Base-by-base conservation (phyloP, 805 yeast species). In the Yamadazyma paraphyllophila region DNA sequence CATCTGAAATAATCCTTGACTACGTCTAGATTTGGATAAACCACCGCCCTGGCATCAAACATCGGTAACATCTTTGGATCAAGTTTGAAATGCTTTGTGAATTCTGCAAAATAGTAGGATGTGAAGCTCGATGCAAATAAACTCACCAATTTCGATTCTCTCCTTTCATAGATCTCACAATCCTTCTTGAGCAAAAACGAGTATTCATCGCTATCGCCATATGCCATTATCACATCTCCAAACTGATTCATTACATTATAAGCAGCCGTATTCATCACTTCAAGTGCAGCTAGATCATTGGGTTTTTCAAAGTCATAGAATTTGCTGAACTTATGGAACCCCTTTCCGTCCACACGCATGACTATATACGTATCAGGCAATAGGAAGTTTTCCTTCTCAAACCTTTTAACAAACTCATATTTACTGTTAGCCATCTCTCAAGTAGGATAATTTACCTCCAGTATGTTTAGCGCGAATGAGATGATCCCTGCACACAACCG, bases 191-290 rank as follows among this genome's bases (percentile, higher is more conserved):
- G 65, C 4, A 92, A 77, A 62, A 92, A 92, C 11, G 92, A 84
- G 61, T 86, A 94, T 67, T 94, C 99, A 63, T 94, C 99, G 32
- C 96, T 85, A 57, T 94, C 98, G 0, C 99, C 99, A 60, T 85
- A 94, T 0, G 96, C 96, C 61, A 91, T 52, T 8, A 83, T 57
- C 0, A 88, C 76, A 51, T 94, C 98, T 7, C 85, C 79, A 34
- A 88, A 78, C 32, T 77, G 73, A 27, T 74, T 63, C 70, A 87
- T 76, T 9, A 90, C 75, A 39, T 78, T 76, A 48, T 61, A 55
- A 0, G 98, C 98, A 3, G 96, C 82, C 2, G 74, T 69, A 66
- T 90, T 94, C 90, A 94, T 90, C 49, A 90, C 77, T 1, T 71
- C 66, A 27, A 94, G 63, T 0, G 98, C 98, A 17, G 81, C 61